Base-by-base conservation (phyloP, 768 basidiomycete species). In the Collybiopsis luxurians region DNA sequence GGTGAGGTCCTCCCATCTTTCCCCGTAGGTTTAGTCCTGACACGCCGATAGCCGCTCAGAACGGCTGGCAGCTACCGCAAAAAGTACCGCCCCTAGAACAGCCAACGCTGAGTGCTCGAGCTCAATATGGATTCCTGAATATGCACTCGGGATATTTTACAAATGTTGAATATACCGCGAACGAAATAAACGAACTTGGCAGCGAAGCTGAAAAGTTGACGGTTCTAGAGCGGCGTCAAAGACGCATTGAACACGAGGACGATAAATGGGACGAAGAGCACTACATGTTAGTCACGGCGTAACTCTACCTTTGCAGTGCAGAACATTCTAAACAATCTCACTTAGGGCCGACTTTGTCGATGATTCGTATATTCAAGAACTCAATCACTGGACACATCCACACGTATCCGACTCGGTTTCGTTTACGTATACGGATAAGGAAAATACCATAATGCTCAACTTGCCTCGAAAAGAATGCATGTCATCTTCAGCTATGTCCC, bases 171-270 rank as follows among this genome's bases (percentile, higher is more conserved):
- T 81, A 90, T 62, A 81, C 81, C 2, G 89, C 88, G 65, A 92
- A 93, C 64, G 92, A 93, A 64, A 75, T 92, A 11, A 90, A 92
- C 64, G 90, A 92, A 64, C 77, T 93, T 13, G 90, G 90, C 3
- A 50, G 73, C 17, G 79, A 86, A 59, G 86, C 79, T 13, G 92
- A 95, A 71, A 76, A 66, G 1, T 80, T 80, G 53, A 66, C 74
- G 12, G 69, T 64, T 12, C 66, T 69, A 2, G 84, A 87, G 60
- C 79, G 90, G 36, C 77, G 83, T 27, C 61, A 58, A 40, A 75
- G 74, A 57, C 80, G 90, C 47, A 60, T 83, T 11, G 67, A 72
- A 54, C 85, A 84, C 59, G 92, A 93, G 67, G 76, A 92, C 38
- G 75, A 79, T 28, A 92, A 92, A 70, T 95, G 86, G 81, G 86